Conservation (phyloP, 805 yeast genomes). For the Wickerhamiella parazyma region DNA sequence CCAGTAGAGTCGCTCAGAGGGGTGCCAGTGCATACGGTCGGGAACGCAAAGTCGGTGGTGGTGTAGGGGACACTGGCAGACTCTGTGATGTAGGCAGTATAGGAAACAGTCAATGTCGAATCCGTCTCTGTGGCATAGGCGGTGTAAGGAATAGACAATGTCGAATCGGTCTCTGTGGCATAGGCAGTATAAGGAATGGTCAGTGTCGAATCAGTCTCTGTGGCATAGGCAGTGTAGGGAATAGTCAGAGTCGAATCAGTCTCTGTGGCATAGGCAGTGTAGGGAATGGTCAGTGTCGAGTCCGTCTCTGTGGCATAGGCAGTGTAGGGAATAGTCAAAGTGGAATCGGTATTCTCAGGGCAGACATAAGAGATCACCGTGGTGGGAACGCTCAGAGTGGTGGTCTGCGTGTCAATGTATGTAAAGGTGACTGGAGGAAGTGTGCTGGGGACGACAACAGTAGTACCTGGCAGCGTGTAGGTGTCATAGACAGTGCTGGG, state of each 20-base stretch:
- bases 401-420: slow-evolving; percentile 1
- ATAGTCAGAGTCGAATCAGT: background rate
- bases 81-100: background rate
- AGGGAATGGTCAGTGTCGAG: background rate
- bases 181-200: background rate
- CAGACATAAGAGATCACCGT: background rate
- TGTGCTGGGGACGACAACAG: slow-evolving; percentile 1
- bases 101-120: background rate
- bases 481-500: background rate
- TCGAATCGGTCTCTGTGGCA: background rate
- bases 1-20: too few relatives aligned
- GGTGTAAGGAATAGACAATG: background rate
- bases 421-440: slow-evolving; percentile 7
- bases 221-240: background rate
- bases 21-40: background rate
- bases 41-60: background rate
- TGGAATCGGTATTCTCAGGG: background rate
- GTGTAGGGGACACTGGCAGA: background rate
- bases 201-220: background rate
- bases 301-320: background rate
- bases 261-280: background rate
- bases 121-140: background rate
- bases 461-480: slow-evolving; percentile 1
- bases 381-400: background rate
- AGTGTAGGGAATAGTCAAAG: background rate